Base-by-base conservation (phyloP, 345 rosid species). In the Populus nigra region DNA sequence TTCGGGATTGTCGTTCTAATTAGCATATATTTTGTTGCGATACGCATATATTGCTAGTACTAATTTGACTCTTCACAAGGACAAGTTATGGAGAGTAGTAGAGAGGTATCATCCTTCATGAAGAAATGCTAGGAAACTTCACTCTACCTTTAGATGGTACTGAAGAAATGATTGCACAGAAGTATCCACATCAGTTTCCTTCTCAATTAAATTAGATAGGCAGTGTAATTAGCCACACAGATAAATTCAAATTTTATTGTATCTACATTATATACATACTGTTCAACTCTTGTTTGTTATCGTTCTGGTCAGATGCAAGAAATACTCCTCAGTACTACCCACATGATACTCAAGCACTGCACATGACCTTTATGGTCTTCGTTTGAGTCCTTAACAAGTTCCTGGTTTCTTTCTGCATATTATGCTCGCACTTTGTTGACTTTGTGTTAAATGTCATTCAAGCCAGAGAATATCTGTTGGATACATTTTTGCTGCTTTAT, bases 391-490 rank as follows among this genome's bases (percentile, higher is more conserved):
- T 59, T n/a, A 1, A 59, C 27, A n/a, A 59, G 29, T 23, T 59
- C 13, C 63, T n/a, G 3, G 29, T 59, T 59, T n/a, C 13, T 8
- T 59, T 53, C 10, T 18, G 59, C 2, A 53, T 1, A 7, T 7
- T 18, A 6, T n/a, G 63, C 63, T 76, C 23, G 71, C 25, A 8
- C 9, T 62, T 49, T 76, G 35, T 43, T 76, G 31, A 76, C 73
- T 76, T 76, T 68, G 74, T 68, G 31, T 75, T 78, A 22, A 50
- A 67, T 82, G 71, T 78, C 76, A 25, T 63, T 76, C 75, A 68
- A 81, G 76, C 78, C 87, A 87, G 89, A 87, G 87, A 79, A 87
- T 87, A 80, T 79, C 89, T 29, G 77, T 85, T 69, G 89, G 88
- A 20, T 87, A 87, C 74, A 0, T 83, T 65, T 74, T 77, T 73